Evolutionary conservation across 148 eudicot species (phyloP).

Genomic region (Euryodendron excelsum): DNA sequence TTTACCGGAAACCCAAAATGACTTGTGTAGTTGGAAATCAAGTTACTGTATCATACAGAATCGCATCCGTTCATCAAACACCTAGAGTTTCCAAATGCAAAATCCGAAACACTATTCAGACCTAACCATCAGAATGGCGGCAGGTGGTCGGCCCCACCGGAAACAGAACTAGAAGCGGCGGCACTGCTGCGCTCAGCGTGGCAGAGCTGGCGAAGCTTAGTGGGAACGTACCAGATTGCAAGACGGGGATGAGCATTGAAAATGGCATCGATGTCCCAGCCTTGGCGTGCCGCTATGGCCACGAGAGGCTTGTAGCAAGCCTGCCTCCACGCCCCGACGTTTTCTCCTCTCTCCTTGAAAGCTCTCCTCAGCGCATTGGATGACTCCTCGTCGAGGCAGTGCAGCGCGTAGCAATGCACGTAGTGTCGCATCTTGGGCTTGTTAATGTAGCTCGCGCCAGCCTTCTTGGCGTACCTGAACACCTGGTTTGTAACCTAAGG

Average conservation of each 20-base stretch:
- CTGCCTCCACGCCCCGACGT: constrained; percentile 81
- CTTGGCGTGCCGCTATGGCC: constrained; percentile 65
- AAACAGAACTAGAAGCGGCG: constrained; percentile 13
- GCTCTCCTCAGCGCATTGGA: constrained; percentile 65
- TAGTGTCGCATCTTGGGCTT: constrained; percentile 98
- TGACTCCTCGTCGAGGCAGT: constrained; percentile 75
- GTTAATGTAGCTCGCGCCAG: constrained; percentile 96
- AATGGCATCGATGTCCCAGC: constrained; percentile 96
- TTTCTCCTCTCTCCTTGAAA: constrained; percentile 80
- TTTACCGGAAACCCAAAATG: neutral
- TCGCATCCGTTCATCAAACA: neutral
- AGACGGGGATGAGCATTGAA: constrained; percentile 86
- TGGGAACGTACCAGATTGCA: constrained; percentile 90
- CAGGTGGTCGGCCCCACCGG: constrained; percentile 15
- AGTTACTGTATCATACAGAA: neutral
- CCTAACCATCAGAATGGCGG: constrained; percentile 10
- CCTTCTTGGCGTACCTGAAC: constrained; percentile 84
- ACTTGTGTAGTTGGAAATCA: neutral
- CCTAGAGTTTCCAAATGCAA: neutral
- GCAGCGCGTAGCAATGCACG: constrained; percentile 80
- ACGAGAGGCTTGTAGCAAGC: constrained; percentile 72
- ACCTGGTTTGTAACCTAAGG: constrained; percentile 95
- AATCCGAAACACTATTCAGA: neutral
- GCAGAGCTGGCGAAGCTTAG: constrained; percentile 90
- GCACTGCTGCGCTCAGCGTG: constrained; percentile 67